Conservation (phyloP, 2,329 filamentous ascomycete species). For the Cyphellophora attinorum region DNA sequence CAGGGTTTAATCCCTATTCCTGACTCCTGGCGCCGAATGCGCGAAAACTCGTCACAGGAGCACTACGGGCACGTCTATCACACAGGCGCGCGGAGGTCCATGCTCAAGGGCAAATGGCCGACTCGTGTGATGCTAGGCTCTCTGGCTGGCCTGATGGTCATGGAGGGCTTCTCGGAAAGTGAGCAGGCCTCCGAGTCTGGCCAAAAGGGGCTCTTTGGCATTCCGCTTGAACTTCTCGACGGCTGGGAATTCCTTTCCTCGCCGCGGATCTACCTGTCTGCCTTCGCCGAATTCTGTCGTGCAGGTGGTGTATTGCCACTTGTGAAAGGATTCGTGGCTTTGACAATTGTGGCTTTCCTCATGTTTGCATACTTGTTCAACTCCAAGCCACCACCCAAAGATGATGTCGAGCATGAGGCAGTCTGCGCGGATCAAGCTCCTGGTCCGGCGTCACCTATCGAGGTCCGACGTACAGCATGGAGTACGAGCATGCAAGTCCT, state of each 20-base stretch:
- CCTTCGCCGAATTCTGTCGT: slow-evolving; percentile 16
- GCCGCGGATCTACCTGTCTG: slow-evolving; percentile 16
- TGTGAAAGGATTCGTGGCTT: slow-evolving; percentile 20
- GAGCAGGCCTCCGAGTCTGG: slow-evolving; percentile 56
- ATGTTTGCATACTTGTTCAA: slow-evolving; percentile 47
- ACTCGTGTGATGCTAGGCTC: slow-evolving; percentile 88
- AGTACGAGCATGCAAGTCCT: slow-evolving; percentile 86
- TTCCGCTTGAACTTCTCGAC: slow-evolving; percentile 52
- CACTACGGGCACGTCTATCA: slow-evolving; percentile 19
- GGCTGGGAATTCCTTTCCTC: slow-evolving; percentile 29
- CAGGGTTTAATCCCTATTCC: slow-evolving; percentile 35
- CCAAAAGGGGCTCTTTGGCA: slow-evolving; percentile 56
- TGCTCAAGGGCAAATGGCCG: slow-evolving; percentile 40
- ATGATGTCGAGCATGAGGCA: slow-evolving; percentile 28
- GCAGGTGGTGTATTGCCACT: slow-evolving; percentile 18
- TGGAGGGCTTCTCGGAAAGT: slow-evolving; percentile 66
- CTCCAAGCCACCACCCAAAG: slow-evolving; percentile 43
- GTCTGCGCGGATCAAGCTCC: slow-evolving; percentile 31
- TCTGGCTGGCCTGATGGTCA: slow-evolving; percentile 80
- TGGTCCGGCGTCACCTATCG: slow-evolving; percentile 69
- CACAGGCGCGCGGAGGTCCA: slow-evolving; percentile 33
- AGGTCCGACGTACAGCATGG: slow-evolving; percentile 82
- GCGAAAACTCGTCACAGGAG: slow-evolving; percentile 22
- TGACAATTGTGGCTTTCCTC: slow-evolving; percentile 38
- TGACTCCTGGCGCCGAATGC: slow-evolving; percentile 32